Conservation (phyloP, 371 early-diverging fungal genomes). For the Hamiltosporidium tvaerminnensis region DNA sequence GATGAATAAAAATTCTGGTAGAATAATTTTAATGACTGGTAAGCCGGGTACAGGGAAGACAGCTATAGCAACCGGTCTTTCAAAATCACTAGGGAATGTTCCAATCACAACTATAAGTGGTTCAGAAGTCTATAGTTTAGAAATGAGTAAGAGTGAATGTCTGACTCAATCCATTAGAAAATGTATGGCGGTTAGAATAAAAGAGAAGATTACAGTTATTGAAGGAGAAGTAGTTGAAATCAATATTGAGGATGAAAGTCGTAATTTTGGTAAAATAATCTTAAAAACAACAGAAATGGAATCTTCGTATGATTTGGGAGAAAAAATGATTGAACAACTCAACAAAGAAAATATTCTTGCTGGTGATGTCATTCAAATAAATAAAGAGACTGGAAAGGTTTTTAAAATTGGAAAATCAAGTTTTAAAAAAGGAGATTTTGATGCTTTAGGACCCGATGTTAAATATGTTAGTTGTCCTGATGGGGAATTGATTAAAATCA, state of each 20-base stretch:
- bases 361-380: slow-evolving; percentile 90
- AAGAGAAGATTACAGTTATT: slow-evolving; percentile 84
- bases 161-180: slow-evolving; percentile 87
- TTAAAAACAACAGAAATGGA: slow-evolving; percentile 98
- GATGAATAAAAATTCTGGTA: slow-evolving; percentile 60
- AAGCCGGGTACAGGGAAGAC: slow-evolving; percentile 77
- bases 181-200: slow-evolving; percentile 82
- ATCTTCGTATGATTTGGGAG: slow-evolving; percentile 87
- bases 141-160: slow-evolving; percentile 91
- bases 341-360: slow-evolving; percentile 86
- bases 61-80: slow-evolving; percentile 64
- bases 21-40: slow-evolving; percentile 80
- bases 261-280: slow-evolving; percentile 76
- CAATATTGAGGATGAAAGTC: slow-evolving; percentile 71
- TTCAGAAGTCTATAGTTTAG: slow-evolving; percentile 83
- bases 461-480: slow-evolving; percentile 93
- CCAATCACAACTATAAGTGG: slow-evolving; percentile 85
- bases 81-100: slow-evolving; percentile 76
- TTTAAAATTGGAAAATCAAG: slow-evolving; percentile 82
- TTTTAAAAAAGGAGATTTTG: slow-evolving; percentile 76
- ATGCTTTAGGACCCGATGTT: slow-evolving; percentile 78
- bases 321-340: slow-evolving; percentile 84
- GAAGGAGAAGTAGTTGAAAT: slow-evolving; percentile 98
- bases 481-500: slow-evolving; percentile 86
- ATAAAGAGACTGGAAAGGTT: slow-evolving; percentile 90